Evolutionary conservation across 78 protist genomes (phyloP).

Genomic region (Polysphondylium violaceum): DNA sequence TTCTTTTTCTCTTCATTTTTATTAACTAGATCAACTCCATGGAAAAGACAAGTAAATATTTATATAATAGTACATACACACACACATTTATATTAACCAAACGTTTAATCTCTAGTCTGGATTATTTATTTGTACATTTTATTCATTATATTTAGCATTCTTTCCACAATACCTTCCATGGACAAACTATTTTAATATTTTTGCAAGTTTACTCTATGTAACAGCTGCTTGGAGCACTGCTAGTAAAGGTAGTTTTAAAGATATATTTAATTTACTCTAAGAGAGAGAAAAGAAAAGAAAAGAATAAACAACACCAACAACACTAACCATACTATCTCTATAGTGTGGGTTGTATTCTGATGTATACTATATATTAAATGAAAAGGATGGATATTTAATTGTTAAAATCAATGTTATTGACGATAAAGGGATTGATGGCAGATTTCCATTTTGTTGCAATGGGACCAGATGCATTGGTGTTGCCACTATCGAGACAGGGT

Average conservation of each 20-base stretch:
- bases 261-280: slow-evolving; percentile 42
- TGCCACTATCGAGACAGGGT: slow-evolving; percentile 56
- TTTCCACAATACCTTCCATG: slow-evolving; percentile 75
- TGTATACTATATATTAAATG: no score
- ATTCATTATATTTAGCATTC: slow-evolving; percentile 73
- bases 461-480: slow-evolving; percentile 25
- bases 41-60: slow-evolving; percentile 67
- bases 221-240: slow-evolving; percentile 74
- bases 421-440: slow-evolving; percentile 43
- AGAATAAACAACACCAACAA: no score
- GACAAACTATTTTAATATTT: slow-evolving; percentile 79
- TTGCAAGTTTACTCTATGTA: slow-evolving; percentile 63
- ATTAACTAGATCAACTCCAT: slow-evolving; percentile 44
- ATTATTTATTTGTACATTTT: slow-evolving; percentile 24
- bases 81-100: background rate
- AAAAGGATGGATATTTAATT: no score
- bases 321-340: no score
- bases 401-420: no score
- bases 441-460: slow-evolving; percentile 51
- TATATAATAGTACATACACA: background rate
- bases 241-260: slow-evolving; percentile 32
- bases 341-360: no score
- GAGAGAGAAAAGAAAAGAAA: background rate
- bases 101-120: slow-evolving; percentile 12
- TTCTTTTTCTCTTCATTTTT: slow-evolving; percentile 66